Conservation (phyloP, 805 yeast genomes). For the Sugiyamaella qingdaonensis region DNA sequence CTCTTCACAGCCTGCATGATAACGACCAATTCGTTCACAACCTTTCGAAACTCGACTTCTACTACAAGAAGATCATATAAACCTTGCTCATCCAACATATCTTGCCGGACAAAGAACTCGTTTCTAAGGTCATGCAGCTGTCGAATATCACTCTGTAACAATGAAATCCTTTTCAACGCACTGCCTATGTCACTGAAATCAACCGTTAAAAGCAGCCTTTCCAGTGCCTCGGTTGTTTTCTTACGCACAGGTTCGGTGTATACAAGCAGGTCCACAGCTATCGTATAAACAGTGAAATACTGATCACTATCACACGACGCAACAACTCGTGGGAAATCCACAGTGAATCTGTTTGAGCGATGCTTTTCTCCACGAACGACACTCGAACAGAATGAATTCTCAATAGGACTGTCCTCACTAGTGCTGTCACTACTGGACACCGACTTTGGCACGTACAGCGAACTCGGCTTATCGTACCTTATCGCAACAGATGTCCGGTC, state of each 20-base stretch:
- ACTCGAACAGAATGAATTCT: conserved; percentile 17
- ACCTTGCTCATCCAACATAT: conserved; percentile 38
- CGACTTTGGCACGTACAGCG: conserved; percentile 37
- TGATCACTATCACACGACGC: conserved; percentile 70
- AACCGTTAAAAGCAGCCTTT: conserved; percentile 62
- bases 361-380: conserved; percentile 21
- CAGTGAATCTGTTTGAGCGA: conserved; percentile 44
- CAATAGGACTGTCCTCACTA: conserved; percentile 7
- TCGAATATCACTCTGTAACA: conserved; percentile 47
- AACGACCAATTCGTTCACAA: conserved; percentile 30
- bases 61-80: conserved; percentile 25
- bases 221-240: conserved; percentile 52
- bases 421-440: conserved; percentile 5
- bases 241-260: conserved; percentile 70
- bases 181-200: conserved; percentile 59
- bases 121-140: conserved; percentile 41
- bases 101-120: conserved; percentile 48
- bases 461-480: conserved; percentile 52
- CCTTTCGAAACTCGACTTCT: conserved; percentile 29
- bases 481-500: conserved; percentile 60
- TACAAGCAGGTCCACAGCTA: conserved; percentile 59
- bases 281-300: conserved; percentile 60
- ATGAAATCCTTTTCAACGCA: conserved; percentile 44
- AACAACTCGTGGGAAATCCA: conserved; percentile 67
- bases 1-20: conserved; percentile 34